Evolutionary conservation across 176 grass and related monocot genomes (phyloP).

Genomic region (Aechmea fasciata): DNA sequence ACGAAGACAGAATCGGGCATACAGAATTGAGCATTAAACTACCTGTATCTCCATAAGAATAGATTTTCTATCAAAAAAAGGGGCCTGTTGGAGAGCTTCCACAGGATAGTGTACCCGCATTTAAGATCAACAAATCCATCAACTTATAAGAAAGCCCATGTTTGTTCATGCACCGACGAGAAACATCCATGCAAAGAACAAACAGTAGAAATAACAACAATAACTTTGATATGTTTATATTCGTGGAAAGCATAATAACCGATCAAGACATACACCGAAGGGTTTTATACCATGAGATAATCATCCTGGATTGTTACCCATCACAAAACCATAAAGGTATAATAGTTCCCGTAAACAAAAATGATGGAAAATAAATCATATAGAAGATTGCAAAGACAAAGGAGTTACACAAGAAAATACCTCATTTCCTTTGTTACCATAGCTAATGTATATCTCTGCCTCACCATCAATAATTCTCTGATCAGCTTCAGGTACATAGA

Average conservation of each 20-base stretch:
- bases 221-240: constrained; percentile 3
- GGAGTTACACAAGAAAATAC: constrained; percentile 25
- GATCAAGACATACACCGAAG: constrained; percentile 19
- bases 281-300: constrained; percentile 73
- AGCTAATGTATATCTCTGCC: constrained; percentile 84
- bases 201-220: constrained; percentile 7
- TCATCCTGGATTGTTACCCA: constrained; percentile 88
- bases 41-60: constrained; percentile 78
- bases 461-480: constrained; percentile 37
- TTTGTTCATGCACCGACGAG: neutral
- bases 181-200: neutral
- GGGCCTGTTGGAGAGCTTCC: constrained; percentile 58
- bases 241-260: constrained; percentile 11
- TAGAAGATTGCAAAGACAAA: neutral
- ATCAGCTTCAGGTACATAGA: constrained; percentile 39
- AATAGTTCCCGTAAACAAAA: constrained; percentile 61
- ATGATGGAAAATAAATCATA: neutral
- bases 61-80: constrained; percentile 51
- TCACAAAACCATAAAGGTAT: constrained; percentile 90
- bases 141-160: neutral
- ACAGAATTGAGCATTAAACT: constrained; percentile 10
- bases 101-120: constrained; percentile 76
- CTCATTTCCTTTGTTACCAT: constrained; percentile 99
- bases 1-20: constrained; percentile 3
- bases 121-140: constrained; percentile 17